Conservation (phyloP, 2,329 filamentous ascomycete species). For the Stachybotrys echinatus region DNA sequence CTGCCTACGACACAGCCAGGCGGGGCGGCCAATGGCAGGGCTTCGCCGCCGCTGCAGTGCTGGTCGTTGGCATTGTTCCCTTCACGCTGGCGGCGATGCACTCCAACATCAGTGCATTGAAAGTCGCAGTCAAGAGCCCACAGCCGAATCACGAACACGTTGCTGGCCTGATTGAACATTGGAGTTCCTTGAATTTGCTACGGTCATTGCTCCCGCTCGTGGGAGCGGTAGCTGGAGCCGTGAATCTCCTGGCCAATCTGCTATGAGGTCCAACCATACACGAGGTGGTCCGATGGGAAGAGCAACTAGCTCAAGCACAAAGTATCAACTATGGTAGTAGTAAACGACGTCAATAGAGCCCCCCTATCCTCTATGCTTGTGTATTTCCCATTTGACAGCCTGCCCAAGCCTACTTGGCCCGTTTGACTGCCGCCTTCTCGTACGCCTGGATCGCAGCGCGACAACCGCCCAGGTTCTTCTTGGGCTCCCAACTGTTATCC, state of each 20-base stretch:
- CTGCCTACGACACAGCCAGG: conserved; percentile 25
- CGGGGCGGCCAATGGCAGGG: conserved; percentile 25
- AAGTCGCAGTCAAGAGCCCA: conserved; percentile 14
- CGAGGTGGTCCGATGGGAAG: not conserved
- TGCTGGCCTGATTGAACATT: conserved; percentile 12
- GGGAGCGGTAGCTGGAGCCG: conserved; percentile 18
- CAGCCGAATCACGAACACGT: conserved; percentile 10
- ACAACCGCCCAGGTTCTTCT: conserved; percentile 36
- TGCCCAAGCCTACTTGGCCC: not conserved
- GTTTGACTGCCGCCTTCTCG: conserved; percentile 13
- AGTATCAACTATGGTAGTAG: too few species aligned
- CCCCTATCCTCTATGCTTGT: too few species aligned
- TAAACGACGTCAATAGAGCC: too few species aligned
- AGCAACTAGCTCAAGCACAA: too few species aligned
- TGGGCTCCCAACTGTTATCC: conserved; percentile 51
- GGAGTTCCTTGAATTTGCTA: conserved; percentile 20
- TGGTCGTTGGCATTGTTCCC: conserved; percentile 32
- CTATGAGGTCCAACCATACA: conserved; percentile 3
- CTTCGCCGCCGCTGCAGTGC: conserved; percentile 22
- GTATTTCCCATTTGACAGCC: not conserved
- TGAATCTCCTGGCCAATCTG: conserved; percentile 11
- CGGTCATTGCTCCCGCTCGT: conserved; percentile 24
- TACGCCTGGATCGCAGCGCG: conserved; percentile 27
- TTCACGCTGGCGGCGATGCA: conserved; percentile 32
- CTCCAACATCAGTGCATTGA: conserved; percentile 27